These are phyloP conservation scores for Picochlorum sp. DNA, from an alignment of 139 green algal species.

Conservation along the genomic window DNA sequence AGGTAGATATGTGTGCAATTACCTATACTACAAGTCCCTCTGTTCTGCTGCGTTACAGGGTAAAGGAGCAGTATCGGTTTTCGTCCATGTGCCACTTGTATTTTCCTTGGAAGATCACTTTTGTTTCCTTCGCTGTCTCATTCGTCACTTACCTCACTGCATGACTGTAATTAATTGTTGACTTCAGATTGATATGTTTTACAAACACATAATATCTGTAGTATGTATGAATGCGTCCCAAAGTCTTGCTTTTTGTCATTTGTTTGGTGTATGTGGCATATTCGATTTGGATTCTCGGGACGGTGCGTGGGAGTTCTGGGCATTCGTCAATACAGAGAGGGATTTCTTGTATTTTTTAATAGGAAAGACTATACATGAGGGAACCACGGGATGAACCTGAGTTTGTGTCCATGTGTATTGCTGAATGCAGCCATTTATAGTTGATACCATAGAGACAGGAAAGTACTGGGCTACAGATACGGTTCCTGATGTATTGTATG, in stretches of 20 bases:
- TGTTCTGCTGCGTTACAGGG: not conserved
- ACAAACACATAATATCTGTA: too few species aligned
- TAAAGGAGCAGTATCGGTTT: constrained; percentile 25
- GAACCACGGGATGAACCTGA: too few species aligned
- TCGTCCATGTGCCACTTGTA: constrained; percentile 49
- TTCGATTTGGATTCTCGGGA: constrained; percentile 43
- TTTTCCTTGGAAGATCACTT: too few species aligned
- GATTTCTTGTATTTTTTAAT: too few species aligned
- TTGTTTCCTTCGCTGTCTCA: too few species aligned
- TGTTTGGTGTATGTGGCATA: constrained; percentile 31
- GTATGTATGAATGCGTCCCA: not conserved
- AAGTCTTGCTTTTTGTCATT: constrained; percentile 1
- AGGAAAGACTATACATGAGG: not conserved
- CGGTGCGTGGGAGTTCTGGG: constrained; percentile 18
- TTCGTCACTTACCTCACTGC: too few species aligned
- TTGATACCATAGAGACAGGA: constrained; percentile 27
- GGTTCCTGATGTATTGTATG: constrained; percentile 28
- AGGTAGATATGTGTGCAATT: constrained; percentile 45
- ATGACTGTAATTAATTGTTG: too few species aligned
- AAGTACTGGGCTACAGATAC: too few species aligned
- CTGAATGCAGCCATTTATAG: constrained; percentile 49
- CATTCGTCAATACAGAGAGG: too few species aligned
- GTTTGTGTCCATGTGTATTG: too few species aligned
- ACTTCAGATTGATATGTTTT: too few species aligned
- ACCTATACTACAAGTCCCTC: constrained; percentile 18